phyloP scores from a whole-genome alignment of 176 grass and related monocot species.

The Hordeum marinum region DNA sequence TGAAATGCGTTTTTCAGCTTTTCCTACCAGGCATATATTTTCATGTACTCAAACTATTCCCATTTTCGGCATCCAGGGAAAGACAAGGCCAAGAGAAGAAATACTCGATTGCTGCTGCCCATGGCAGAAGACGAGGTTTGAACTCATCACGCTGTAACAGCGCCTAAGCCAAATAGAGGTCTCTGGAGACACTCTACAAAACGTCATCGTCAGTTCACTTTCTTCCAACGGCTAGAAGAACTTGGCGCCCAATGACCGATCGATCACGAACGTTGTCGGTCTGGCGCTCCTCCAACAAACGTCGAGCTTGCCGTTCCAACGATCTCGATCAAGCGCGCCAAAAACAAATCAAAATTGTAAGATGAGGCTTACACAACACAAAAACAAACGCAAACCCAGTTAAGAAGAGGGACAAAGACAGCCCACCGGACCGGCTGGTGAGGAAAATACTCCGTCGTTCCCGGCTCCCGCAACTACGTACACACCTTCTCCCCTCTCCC shows the following conservation, averaged over 20 bases:
- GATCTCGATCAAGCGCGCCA: neutral
- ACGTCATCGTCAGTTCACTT: neutral
- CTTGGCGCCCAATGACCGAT: slow-evolving; percentile 9
- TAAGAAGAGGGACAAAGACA: neutral
- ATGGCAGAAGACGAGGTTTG: neutral
- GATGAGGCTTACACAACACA: neutral
- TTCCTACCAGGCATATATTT: too few relatives aligned
- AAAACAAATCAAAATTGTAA: neutral
- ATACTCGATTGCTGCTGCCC: too few relatives aligned
- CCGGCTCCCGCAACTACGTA: neutral
- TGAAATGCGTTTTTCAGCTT: too few relatives aligned
- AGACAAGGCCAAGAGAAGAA: too few relatives aligned
- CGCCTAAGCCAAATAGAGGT: neutral
- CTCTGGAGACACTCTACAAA: neutral
- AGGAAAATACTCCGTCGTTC: neutral
- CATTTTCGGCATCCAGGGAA: too few relatives aligned
- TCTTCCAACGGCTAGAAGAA: neutral
- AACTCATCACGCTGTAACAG: neutral
- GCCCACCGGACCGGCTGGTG: slow-evolving; percentile 9
- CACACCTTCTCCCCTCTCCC: neutral
- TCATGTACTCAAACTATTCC: too few relatives aligned
- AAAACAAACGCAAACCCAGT: neutral
- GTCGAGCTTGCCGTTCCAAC: neutral
- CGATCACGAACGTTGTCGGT: neutral
- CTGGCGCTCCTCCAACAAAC: neutral